Evolutionary conservation across 345 rosid species (phyloP).

Genomic region (Barbarea vulgaris): DNA sequence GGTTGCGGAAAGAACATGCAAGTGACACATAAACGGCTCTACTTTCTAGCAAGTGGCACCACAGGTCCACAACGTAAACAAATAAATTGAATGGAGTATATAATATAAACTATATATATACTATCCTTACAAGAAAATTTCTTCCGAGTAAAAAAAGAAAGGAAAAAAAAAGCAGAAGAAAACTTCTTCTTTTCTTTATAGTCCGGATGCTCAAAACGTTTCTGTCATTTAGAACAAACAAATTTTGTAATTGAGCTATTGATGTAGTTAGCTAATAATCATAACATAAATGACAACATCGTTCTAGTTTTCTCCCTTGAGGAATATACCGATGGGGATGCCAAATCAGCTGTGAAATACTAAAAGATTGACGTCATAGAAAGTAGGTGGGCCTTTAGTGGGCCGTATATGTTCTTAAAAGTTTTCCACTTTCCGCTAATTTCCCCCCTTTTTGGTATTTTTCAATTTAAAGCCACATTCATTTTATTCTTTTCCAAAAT

Average conservation of each 20-base stretch:
- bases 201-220: no score
- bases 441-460: neutral
- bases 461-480: neutral
- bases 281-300: slow-evolving; percentile 4
- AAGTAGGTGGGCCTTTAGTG: slow-evolving; percentile 29
- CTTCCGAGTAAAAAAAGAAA: no score
- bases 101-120: neutral
- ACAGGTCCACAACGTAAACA: slow-evolving; percentile 15
- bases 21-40: slow-evolving; percentile 22
- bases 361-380: slow-evolving; percentile 13
- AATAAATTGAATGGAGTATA: neutral
- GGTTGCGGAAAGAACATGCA: slow-evolving; percentile 33
- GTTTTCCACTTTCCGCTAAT: neutral
- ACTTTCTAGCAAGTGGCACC: slow-evolving; percentile 24
- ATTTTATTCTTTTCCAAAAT: neutral
- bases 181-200: no score
- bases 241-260: neutral
- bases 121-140: no score
- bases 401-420: slow-evolving; percentile 13
- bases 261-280: neutral
- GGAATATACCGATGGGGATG: slow-evolving; percentile 26
- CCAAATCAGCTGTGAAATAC: slow-evolving; percentile 23
- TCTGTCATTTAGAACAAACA: neutral
- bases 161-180: no score
- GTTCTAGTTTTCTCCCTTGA: neutral